Conservation (phyloP, 345 rosid species). For the Eucalyptus regnans region DNA sequence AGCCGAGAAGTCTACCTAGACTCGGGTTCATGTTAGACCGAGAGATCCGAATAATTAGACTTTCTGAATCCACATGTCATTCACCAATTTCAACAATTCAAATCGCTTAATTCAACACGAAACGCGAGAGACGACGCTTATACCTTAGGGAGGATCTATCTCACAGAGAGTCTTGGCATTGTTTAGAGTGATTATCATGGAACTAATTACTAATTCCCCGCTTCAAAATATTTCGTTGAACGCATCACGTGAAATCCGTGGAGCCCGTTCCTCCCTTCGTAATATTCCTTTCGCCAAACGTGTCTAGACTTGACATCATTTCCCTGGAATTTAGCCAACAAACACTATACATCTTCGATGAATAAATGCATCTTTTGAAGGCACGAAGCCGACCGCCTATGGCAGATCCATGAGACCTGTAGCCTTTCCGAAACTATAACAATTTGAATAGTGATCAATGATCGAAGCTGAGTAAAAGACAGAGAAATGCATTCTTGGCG, state of each 20-base stretch:
- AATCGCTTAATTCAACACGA: not conserved
- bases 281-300: not conserved
- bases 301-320: not conserved
- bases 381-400: not conserved
- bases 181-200: not conserved
- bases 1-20: not conserved
- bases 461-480: not conserved
- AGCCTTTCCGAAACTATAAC: not conserved
- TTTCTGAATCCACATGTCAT: not conserved
- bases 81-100: not conserved
- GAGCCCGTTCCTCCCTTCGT: not conserved
- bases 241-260: not conserved
- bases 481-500: not conserved
- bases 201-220: not conserved
- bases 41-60: not conserved
- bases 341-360: not conserved
- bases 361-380: not conserved
- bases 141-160: not conserved
- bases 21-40: not conserved
- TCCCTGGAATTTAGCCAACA: not conserved
- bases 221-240: not conserved
- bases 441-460: not conserved
- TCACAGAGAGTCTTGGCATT: not conserved
- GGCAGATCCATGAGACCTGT: not conserved
- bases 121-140: not conserved